These are phyloP conservation scores for Stenogyne calaminthoides DNA, from an alignment of 305 asterid species.

Conservation along the genomic window DNA sequence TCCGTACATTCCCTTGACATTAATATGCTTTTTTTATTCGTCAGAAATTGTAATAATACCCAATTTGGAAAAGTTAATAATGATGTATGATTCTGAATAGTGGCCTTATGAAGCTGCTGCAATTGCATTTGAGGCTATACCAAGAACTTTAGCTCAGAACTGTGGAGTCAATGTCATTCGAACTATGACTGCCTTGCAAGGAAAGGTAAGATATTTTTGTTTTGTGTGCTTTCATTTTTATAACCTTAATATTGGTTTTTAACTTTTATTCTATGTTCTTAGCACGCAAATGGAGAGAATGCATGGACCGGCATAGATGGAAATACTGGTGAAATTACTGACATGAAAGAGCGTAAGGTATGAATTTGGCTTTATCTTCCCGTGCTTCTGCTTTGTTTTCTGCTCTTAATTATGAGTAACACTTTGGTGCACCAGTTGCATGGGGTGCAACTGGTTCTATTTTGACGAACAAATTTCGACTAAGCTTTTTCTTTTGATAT, in stretches of 20 bases:
- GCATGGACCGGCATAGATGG: constrained; percentile 98
- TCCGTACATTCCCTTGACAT: too few relatives aligned
- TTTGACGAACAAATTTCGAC: background rate
- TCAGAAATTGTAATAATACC: background rate
- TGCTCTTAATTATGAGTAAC: background rate
- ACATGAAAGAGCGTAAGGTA: constrained; percentile 94
- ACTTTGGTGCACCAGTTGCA: background rate
- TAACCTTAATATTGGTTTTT: background rate
- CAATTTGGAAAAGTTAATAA: background rate
- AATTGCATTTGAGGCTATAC: constrained; percentile 91
- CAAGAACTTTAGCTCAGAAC: constrained; percentile 95
- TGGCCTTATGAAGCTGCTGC: constrained; percentile 99
- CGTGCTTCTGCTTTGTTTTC: background rate
- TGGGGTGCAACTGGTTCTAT: too few relatives aligned
- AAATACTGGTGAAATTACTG: constrained; percentile 89
- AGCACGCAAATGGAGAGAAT: constrained; percentile 98
- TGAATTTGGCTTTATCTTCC: constrained; percentile 26
- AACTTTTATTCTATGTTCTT: constrained; percentile 15
- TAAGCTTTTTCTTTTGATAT: background rate
- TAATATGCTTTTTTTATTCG: too few relatives aligned
- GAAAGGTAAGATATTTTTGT: constrained; percentile 54
- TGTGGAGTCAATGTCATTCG: constrained; percentile 94
- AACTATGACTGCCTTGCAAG: constrained; percentile 92
- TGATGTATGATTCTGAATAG: constrained; percentile 41
- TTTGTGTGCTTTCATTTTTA: constrained; percentile 16